phyloP scores from a whole-genome alignment of 108 stramenopile genomes.

The Fistulifera solaris region DNA sequence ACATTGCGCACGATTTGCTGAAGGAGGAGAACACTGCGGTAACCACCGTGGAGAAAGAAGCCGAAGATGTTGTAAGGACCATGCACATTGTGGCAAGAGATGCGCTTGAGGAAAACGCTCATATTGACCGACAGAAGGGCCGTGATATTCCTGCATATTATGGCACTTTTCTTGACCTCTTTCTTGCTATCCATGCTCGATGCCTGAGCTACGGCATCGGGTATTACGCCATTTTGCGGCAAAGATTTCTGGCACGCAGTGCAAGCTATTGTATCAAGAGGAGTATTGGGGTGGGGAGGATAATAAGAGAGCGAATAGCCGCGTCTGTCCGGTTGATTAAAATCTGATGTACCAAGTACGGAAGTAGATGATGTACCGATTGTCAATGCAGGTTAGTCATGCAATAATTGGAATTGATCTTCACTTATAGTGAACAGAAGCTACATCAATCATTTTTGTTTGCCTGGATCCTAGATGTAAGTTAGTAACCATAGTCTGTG shows the following conservation, averaged over 20 bases:
- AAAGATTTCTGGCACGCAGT: conserved; percentile 30
- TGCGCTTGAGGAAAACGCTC: conserved; percentile 26
- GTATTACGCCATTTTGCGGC: conserved; percentile 47
- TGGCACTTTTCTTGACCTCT: conserved; percentile 44
- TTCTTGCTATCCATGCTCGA: conserved; percentile 26
- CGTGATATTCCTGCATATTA: conserved; percentile 28
- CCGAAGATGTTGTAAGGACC: background rate
- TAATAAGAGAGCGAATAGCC: background rate
- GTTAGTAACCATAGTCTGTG: too few relatives aligned
- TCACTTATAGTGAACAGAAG: too few relatives aligned
- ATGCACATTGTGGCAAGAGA: conserved; percentile 21
- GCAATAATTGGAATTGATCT: too few relatives aligned
- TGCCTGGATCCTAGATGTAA: too few relatives aligned
- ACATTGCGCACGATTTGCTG: conserved; percentile 26
- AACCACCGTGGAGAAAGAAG: background rate
- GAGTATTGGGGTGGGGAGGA: conserved; percentile 33
- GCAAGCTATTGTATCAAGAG: conserved; percentile 31
- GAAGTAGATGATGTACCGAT: too few relatives aligned
- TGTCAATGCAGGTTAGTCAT: too few relatives aligned
- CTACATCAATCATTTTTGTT: too few relatives aligned
- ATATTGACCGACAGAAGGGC: conserved; percentile 52
- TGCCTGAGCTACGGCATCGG: conserved; percentile 53
- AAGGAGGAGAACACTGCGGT: background rate
- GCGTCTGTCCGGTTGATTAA: background rate
- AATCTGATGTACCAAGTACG: too few relatives aligned